Conservation (phyloP, 768 basidiomycete species). For the Gymnopilus junonius region DNA sequence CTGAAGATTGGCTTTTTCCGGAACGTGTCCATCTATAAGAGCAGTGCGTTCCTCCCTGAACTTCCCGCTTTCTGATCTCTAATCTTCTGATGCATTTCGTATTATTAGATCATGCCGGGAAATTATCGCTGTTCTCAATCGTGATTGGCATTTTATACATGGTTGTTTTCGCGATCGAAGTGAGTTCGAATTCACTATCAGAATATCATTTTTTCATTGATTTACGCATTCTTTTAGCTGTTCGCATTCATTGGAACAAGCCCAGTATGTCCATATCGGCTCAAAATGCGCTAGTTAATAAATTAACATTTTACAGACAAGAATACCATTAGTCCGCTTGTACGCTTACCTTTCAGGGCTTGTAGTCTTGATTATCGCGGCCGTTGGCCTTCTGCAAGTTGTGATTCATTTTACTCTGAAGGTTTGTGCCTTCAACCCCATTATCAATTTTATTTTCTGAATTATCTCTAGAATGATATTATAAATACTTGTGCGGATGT, state of each 20-base stretch:
- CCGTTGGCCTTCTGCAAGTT: conserved; percentile 54
- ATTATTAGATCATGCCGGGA: conserved; percentile 41
- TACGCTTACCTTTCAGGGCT: conserved; percentile 59
- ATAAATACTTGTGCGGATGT: conserved; percentile 56
- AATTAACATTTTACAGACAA: conserved; percentile 48
- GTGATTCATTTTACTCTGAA: conserved; percentile 73
- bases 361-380: conserved; percentile 53
- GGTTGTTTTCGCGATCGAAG: conserved; percentile 52
- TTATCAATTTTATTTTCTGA: not conserved
- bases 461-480: conserved; percentile 50
- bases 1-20: conserved; percentile 66
- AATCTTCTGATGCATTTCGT: not conserved
- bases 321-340: conserved; percentile 50
- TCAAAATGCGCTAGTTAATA: not conserved
- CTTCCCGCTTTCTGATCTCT: not conserved
- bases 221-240: conserved; percentile 19
- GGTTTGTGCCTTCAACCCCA: conserved; percentile 36
- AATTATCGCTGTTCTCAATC: conserved; percentile 58
- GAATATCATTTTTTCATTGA: not conserved
- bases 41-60: conserved; percentile 44
- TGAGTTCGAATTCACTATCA: conserved; percentile 15
- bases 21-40: conserved; percentile 50
- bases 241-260: conserved; percentile 58
- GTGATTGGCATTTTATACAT: conserved; percentile 65
- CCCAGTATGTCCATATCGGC: conserved; percentile 47